Conservation (phyloP, 2,329 filamentous ascomycete species). For the Fusarium praegraminearum region DNA sequence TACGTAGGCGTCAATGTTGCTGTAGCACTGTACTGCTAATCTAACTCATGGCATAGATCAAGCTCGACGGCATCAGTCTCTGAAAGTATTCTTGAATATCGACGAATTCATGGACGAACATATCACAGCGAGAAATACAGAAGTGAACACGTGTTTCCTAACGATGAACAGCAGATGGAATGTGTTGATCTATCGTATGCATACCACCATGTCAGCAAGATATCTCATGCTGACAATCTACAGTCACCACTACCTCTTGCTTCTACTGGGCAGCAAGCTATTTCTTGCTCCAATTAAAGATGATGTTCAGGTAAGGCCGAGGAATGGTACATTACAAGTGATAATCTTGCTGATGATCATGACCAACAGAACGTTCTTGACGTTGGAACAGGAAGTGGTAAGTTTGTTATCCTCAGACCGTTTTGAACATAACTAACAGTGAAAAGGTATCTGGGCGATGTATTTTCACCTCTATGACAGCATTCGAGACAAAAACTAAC, state of each 20-base stretch:
- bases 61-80: slow-evolving; percentile 30
- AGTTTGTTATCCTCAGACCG: fast-evolving
- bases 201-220: fast-evolving
- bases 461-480: not conserved
- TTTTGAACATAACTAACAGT: fast-evolving
- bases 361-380: slow-evolving; percentile 15
- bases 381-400: slow-evolving; percentile 29
- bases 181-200: slow-evolving; percentile 24
- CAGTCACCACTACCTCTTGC: slow-evolving; percentile 25
- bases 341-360: not conserved
- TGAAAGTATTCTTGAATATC: slow-evolving; percentile 24
- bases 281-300: slow-evolving; percentile 15
- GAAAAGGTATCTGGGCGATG: slow-evolving; percentile 28
- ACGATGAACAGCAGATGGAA: slow-evolving; percentile 23
- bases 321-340: fast-evolving
- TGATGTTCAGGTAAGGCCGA: not conserved
- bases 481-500: not conserved
- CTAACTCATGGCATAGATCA: not conserved
- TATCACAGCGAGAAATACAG: slow-evolving; percentile 33
- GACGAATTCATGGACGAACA: slow-evolving; percentile 27
- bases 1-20: not conserved
- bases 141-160: slow-evolving; percentile 20
- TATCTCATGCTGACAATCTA: not conserved
- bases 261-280: slow-evolving; percentile 10
- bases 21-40: no score